Conservation (phyloP, 805 yeast species). For the Debaryomyces hansenii region DNA sequence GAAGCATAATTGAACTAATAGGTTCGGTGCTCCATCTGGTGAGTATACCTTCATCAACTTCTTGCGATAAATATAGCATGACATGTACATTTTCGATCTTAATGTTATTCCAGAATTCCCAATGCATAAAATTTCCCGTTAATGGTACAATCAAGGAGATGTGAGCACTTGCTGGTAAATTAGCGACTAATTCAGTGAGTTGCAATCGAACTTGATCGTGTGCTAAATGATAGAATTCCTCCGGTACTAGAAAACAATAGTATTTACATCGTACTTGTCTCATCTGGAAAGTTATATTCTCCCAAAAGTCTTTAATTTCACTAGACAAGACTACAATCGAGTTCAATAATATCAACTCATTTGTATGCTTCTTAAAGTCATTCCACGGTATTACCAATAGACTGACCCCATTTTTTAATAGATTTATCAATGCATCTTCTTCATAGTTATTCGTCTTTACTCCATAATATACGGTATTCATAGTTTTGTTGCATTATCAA, state of each 20-base stretch:
- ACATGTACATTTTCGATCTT: background rate
- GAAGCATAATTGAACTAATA: background rate
- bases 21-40: background rate
- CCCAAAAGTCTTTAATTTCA: background rate
- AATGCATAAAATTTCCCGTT: background rate
- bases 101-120: background rate
- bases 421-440: background rate
- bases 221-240: background rate
- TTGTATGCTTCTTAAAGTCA: background rate
- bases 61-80: background rate
- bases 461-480: background rate
- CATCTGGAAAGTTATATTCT: background rate
- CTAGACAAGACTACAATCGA: background rate
- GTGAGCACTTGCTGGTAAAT: background rate
- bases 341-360: background rate
- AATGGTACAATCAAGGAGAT: background rate
- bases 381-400: background rate
- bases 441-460: background rate
- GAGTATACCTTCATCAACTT: background rate
- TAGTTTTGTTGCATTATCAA: background rate
- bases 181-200: background rate
- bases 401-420: background rate
- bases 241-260: background rate
- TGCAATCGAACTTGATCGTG: background rate
- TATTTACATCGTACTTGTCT: background rate